Conservation (phyloP, 2,329 filamentous ascomycete species). For the Dactylonectria macrodidyma region DNA sequence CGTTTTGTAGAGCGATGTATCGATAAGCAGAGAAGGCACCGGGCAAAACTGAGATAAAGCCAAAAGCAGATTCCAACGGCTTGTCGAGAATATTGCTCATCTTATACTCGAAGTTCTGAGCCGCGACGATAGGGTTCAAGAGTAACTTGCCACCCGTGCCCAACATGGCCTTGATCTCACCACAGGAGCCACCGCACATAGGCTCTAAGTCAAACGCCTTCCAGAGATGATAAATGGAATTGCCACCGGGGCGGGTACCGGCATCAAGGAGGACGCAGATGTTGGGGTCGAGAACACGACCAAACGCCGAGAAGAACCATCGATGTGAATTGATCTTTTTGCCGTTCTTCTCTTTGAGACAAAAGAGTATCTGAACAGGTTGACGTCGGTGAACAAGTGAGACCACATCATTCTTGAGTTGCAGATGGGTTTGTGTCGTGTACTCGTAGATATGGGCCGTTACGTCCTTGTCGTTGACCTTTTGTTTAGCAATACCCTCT, state of each 20-base stretch:
- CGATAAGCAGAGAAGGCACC: conserved; percentile 99
- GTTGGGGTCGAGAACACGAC: conserved; percentile 91
- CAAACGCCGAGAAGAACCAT: conserved; percentile 99
- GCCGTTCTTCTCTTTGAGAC: conserved; percentile 99
- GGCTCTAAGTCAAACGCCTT: conserved; percentile 98
- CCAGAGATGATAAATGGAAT: conserved; percentile 98
- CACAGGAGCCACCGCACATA: conserved; percentile 97
- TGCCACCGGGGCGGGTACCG: conserved; percentile 92
- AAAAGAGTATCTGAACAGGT: conserved; percentile 97
- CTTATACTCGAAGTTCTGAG: conserved; percentile 99
- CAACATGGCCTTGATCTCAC: conserved; percentile 99
- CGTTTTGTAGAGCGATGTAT: conserved; percentile 94
- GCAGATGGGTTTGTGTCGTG: conserved; percentile 87
- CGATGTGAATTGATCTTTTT: conserved; percentile 99
- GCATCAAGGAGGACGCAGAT: conserved; percentile 97
- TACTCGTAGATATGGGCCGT: conserved; percentile 99
- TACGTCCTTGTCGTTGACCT: conserved; percentile 96
- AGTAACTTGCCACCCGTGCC: conserved; percentile 87
- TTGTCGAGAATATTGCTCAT: conserved; percentile 99
- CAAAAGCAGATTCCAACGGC: conserved; percentile 95
- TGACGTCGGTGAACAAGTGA: conserved; percentile 87
- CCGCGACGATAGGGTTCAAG: conserved; percentile 92
- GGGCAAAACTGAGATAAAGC: conserved; percentile 96
- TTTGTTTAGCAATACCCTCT: conserved; percentile 97
- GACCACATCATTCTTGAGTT: conserved; percentile 92